A percentile compares a stretch with the other conserved stretches of the same genome.
Evolutionary conservation across 2,329 filamentous ascomycete species (phyloP).

Genomic region (Trichoderma oligosporum): DNA sequence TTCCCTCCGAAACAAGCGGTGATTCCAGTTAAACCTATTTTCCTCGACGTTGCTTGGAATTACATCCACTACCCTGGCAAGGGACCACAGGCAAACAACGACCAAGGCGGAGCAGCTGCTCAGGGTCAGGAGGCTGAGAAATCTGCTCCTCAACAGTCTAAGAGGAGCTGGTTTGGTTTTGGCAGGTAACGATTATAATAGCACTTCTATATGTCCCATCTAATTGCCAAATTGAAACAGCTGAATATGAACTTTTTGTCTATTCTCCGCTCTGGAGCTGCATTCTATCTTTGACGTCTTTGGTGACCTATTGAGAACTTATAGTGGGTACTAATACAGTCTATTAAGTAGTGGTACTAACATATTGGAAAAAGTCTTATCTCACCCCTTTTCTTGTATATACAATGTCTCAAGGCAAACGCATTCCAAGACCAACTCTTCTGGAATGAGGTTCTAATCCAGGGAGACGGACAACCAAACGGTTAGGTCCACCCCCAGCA

Average conservation of each 20-base stretch:
- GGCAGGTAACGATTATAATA: constrained; percentile 40
- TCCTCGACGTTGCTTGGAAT: constrained; percentile 96
- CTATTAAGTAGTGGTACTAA: too few species aligned
- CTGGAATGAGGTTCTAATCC: constrained; percentile 8
- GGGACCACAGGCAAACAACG: constrained; percentile 30
- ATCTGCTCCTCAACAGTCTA: constrained; percentile 45
- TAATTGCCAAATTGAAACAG: neutral
- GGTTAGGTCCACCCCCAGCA: neutral
- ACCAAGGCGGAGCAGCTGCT: constrained; percentile 28
- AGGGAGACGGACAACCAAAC: neutral
- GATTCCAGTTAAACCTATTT: constrained; percentile 89
- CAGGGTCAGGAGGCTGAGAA: constrained; percentile 39
- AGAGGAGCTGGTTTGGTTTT: constrained; percentile 77
- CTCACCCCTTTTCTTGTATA: too few species aligned
- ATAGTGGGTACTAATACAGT: too few species aligned
- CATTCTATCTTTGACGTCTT: too few species aligned
- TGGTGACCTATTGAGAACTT: too few species aligned
- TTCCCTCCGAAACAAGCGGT: constrained; percentile 81
- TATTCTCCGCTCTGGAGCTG: too few species aligned
- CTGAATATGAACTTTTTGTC: neutral
- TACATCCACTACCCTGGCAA: constrained; percentile 87
- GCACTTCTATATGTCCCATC: neutral
- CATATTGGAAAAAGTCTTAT: too few species aligned
- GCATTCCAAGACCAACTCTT: neutral
- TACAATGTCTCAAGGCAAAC: neutral